Percentiles rank a stretch among this genome's conserved stretches.
Evolutionary conservation across 2,329 filamentous ascomycete species (phyloP).

Genomic region (Myriosclerotinia scirpicola): DNA sequence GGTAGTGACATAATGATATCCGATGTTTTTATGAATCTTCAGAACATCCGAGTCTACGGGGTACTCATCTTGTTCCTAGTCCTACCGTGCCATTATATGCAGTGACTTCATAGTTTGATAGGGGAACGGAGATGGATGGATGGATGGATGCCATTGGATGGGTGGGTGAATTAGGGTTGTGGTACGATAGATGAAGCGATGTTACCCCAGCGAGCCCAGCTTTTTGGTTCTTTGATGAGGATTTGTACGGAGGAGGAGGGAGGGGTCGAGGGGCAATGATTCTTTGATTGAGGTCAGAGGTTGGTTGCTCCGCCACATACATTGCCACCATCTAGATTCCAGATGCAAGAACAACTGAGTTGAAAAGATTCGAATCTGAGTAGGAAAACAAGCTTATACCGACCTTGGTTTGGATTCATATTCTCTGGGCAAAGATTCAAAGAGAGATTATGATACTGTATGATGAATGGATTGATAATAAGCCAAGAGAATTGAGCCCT

Average conservation of each 20-base stretch:
- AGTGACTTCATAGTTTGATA: not conserved
- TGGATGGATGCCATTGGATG: constrained; percentile 4
- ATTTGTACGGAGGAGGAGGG: not conserved
- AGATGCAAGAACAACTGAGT: too few species aligned
- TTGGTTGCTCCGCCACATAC: constrained; percentile 4
- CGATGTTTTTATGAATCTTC: too few species aligned
- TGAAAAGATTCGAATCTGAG: too few species aligned
- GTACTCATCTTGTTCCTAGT: not conserved
- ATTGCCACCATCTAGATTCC: not conserved
- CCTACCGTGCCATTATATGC: not conserved
- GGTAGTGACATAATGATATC: too few species aligned
- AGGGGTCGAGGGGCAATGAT: not conserved
- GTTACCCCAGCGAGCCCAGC: not conserved
- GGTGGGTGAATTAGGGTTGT: not conserved
- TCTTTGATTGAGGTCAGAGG: constrained; percentile 3
- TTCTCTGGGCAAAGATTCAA: not conserved
- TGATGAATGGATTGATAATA: constrained; percentile 4
- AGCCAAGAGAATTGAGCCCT: constrained; percentile 7
- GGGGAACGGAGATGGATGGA: not conserved
- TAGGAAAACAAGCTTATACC: not conserved
- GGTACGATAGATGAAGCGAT: not conserved
- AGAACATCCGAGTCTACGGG: too few species aligned
- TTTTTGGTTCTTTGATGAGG: not conserved
- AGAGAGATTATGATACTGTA: too few species aligned
- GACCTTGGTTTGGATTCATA: not conserved